Percentiles rank a stretch among this genome's conserved stretches.
Evolutionary conservation across 768 basidiomycete species (phyloP).

Genomic region (Polyporus arcularius): DNA sequence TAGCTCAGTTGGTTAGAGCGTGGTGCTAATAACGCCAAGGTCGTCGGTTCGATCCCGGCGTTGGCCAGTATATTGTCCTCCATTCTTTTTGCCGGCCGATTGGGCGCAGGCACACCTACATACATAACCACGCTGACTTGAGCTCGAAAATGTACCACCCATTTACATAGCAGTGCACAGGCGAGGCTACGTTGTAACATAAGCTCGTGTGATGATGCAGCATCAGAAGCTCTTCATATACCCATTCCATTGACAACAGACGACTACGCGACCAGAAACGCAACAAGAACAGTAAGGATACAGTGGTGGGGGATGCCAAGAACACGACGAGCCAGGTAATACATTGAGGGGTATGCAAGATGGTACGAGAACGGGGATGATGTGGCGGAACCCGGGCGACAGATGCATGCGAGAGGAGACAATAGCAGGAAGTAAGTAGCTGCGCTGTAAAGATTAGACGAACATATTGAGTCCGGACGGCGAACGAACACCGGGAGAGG

Average conservation of each 20-base stretch:
- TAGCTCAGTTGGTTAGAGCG: slow-evolving; percentile 96
- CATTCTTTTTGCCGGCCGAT: too few species aligned
- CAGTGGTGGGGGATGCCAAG: slow-evolving; percentile 12
- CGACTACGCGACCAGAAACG: background rate
- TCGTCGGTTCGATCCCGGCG: slow-evolving; percentile 25
- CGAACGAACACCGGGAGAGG: background rate
- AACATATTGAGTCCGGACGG: slow-evolving; percentile 5
- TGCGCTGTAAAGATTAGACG: slow-evolving; percentile 1
- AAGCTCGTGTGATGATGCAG: too few species aligned
- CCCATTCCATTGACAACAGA: background rate
- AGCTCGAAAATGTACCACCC: too few species aligned
- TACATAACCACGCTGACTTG: too few species aligned
- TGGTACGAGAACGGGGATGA: background rate
- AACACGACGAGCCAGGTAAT: slow-evolving; percentile 7
- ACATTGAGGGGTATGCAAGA: slow-evolving; percentile 22
- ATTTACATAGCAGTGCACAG: too few species aligned
- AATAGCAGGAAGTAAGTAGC: background rate
- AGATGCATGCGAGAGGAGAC: background rate
- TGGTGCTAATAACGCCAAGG: slow-evolving; percentile 66
- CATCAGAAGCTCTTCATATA: background rate
- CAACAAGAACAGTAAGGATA: slow-evolving; percentile 20
- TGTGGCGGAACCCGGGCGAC: background rate
- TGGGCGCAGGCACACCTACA: too few species aligned
- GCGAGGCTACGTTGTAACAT: too few species aligned
- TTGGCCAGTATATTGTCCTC: slow-evolving; percentile 13